These are phyloP conservation scores for Vaccinium myrtillus DNA, from an alignment of 148 eudicot genomes.

Conservation along the genomic window DNA sequence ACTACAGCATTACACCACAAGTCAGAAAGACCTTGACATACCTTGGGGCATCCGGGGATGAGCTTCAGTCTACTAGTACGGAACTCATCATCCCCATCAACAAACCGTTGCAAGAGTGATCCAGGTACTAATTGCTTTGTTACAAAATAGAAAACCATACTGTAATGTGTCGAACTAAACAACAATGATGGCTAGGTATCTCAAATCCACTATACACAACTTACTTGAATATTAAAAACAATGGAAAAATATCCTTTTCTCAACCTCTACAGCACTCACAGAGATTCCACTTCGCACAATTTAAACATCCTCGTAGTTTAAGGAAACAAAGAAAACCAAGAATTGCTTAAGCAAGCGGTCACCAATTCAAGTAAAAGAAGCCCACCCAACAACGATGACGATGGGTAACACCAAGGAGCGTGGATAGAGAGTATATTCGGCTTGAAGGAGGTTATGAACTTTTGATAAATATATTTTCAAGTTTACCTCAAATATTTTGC, in stretches of 20 bases:
- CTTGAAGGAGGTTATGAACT: not conserved
- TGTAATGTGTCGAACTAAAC: slow-evolving; percentile 82
- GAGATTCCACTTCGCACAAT: slow-evolving; percentile 1
- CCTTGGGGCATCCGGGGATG: slow-evolving; percentile 98
- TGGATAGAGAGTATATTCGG: not conserved
- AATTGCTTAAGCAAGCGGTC: slow-evolving; percentile 7
- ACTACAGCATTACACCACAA: not conserved
- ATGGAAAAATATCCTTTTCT: slow-evolving; percentile 82
- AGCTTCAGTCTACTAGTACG: slow-evolving; percentile 92
- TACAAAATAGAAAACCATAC: slow-evolving; percentile 95
- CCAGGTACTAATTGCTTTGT: slow-evolving; percentile 66
- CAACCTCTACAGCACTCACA: not conserved
- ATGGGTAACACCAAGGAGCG: slow-evolving; percentile 2
- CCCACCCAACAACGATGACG: not conserved
- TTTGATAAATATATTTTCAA: not conserved
- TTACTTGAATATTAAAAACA: slow-evolving; percentile 89
- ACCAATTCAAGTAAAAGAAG: not conserved
- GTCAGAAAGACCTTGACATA: slow-evolving; percentile 24
- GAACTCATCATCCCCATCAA: slow-evolving; percentile 98
- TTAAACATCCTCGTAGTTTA: not conserved
- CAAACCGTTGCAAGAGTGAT: slow-evolving; percentile 93
- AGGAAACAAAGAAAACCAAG: not conserved
- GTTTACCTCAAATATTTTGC: not conserved
- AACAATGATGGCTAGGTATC: slow-evolving; percentile 4
- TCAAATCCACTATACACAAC: slow-evolving; percentile 29